phyloP scores from a whole-genome alignment of 768 basidiomycete genomes.

The Rubroboletus pulcherrimus region DNA sequence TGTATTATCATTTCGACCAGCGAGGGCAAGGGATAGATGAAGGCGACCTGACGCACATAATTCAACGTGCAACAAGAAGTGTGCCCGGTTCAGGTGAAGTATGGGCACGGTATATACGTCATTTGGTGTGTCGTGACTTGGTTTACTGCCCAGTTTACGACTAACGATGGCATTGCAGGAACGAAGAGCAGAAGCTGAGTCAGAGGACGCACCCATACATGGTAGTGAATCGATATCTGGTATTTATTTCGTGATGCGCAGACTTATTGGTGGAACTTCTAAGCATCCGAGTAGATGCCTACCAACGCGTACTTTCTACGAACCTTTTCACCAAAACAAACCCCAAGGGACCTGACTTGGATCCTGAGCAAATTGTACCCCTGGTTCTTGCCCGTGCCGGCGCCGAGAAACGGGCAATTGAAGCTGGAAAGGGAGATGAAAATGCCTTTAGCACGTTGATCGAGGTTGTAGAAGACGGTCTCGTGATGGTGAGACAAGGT shows the following conservation, averaged over 20 bases:
- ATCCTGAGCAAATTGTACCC: conserved; percentile 63
- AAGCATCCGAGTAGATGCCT: conserved; percentile 43
- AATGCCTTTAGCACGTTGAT: conserved; percentile 51
- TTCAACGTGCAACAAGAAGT: conserved; percentile 63
- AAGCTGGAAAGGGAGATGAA: conserved; percentile 47
- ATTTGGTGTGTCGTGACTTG: conserved; percentile 45
- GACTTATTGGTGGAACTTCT: conserved; percentile 1
- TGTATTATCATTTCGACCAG: background rate
- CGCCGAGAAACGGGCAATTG: conserved; percentile 55
- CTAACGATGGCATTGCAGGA: conserved; percentile 17
- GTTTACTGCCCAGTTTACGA: background rate
- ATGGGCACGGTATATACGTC: conserved; percentile 75
- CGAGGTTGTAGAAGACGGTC: conserved; percentile 58
- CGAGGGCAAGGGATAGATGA: conserved; percentile 39
- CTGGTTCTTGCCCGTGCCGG: conserved; percentile 62
- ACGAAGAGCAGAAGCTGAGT: conserved; percentile 6
- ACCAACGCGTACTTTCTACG: conserved; percentile 51
- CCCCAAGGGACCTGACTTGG: conserved; percentile 26
- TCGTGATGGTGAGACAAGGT: conserved; percentile 61
- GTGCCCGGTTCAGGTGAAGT: conserved; percentile 74
- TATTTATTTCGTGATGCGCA: conserved; percentile 1
- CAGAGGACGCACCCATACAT: conserved; percentile 19
- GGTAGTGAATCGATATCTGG: conserved; percentile 26
- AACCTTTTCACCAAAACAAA: conserved; percentile 43
- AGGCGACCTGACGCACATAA: conserved; percentile 39